Conservation (phyloP, 495 filamentous ascomycete genomes). For the Apiosordaria backusii region DNA sequence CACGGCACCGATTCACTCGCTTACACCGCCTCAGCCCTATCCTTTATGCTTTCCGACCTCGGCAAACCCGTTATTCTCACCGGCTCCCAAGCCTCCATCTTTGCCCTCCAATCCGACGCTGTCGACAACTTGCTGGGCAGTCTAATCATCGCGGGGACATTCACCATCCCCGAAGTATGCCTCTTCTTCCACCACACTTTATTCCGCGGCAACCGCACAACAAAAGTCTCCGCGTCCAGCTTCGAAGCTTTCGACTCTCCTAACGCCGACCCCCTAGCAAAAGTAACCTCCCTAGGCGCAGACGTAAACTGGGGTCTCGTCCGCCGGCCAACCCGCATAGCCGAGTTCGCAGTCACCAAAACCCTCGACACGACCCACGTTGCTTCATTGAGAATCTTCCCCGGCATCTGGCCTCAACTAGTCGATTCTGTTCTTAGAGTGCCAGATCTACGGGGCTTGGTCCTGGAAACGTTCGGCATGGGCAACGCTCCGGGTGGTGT, state of each 20-base stretch:
- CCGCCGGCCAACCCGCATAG: slow-evolving; percentile 66
- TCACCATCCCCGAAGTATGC: slow-evolving; percentile 94
- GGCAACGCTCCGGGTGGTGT: slow-evolving; percentile 86
- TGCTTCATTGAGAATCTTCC: slow-evolving; percentile 90
- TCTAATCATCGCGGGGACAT: slow-evolving; percentile 91
- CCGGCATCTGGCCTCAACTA: slow-evolving; percentile 93
- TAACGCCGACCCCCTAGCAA: slow-evolving; percentile 76
- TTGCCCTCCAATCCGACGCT: slow-evolving; percentile 88
- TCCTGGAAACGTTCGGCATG: slow-evolving; percentile 93
- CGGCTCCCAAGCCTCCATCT: slow-evolving; percentile 88
- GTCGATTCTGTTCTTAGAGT: slow-evolving; percentile 80
- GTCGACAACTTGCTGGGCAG: slow-evolving; percentile 94
- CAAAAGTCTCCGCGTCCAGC: slow-evolving; percentile 81
- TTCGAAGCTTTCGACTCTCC: slow-evolving; percentile 87
- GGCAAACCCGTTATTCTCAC: slow-evolving; percentile 91
- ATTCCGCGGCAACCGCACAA: slow-evolving; percentile 86
- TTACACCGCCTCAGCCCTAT: slow-evolving; percentile 87
- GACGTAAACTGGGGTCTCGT: slow-evolving; percentile 83
- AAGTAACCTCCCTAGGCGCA: slow-evolving; percentile 73
- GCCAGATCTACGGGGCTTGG: slow-evolving; percentile 74
- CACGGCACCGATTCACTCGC: slow-evolving; percentile 94
- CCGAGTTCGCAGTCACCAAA: slow-evolving; percentile 71
- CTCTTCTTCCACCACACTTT: slow-evolving; percentile 92
- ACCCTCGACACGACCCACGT: slow-evolving; percentile 84
- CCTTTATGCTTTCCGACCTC: slow-evolving; percentile 90